These are phyloP conservation scores for Saccharum officinarum DNA, from an alignment of 176 grass and related monocot species.

Conservation along the genomic window DNA sequence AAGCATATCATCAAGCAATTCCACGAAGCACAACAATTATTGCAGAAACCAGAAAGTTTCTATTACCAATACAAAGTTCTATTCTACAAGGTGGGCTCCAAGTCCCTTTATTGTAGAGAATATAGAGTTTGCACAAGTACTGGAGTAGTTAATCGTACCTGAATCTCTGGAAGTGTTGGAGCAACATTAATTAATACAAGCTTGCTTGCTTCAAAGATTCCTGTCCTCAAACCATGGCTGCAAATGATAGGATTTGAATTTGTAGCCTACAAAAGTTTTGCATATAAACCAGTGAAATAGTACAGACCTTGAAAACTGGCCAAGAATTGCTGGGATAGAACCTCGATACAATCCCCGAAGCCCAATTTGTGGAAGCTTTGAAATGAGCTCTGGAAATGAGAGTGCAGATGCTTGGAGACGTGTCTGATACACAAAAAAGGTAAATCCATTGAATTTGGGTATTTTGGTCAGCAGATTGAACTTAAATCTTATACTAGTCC, in stretches of 20 bases:
- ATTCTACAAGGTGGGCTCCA: not conserved
- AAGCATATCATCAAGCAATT: not conserved
- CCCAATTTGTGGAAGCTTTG: too few relatives aligned
- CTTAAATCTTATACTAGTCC: too few relatives aligned
- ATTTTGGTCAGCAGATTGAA: too few relatives aligned
- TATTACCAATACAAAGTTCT: not conserved
- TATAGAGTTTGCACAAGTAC: not conserved
- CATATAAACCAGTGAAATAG: not conserved
- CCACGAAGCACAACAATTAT: not conserved
- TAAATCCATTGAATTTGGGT: too few relatives aligned
- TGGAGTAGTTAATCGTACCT: conserved; percentile 47
- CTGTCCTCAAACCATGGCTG: conserved; percentile 97
- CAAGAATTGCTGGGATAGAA: too few relatives aligned
- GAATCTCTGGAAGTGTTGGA: conserved; percentile 88
- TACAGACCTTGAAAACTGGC: too few relatives aligned
- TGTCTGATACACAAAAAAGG: too few relatives aligned
- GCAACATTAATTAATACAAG: conserved; percentile 80
- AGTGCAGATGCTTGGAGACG: too few relatives aligned
- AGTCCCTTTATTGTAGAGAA: not conserved
- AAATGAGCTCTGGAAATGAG: too few relatives aligned
- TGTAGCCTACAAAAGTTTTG: conserved; percentile 2
- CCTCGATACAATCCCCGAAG: too few relatives aligned
- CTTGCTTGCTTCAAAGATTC: conserved; percentile 96
- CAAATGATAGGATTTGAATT: conserved; percentile 42
- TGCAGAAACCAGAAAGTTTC: not conserved